Percentiles rank a stretch among this genome's conserved stretches.
Conservation (phyloP, 805 yeast genomes). For the Kluyveromyces starmeri region DNA sequence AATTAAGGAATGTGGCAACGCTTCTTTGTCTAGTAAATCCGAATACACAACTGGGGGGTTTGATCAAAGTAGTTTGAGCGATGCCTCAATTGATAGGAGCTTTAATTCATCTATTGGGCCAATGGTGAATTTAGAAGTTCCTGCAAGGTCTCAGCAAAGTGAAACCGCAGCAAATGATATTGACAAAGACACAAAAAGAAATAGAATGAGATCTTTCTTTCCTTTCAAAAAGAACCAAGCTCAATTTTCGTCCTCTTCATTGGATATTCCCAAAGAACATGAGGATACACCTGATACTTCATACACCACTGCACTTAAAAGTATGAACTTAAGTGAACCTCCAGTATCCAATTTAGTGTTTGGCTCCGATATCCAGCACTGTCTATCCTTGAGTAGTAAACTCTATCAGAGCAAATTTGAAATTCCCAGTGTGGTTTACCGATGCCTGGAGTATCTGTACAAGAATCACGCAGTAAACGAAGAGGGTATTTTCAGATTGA, state of each 20-base stretch:
- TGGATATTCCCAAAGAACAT: slow-evolving; percentile 24
- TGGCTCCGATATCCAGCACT: slow-evolving; percentile 52
- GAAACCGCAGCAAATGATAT: slow-evolving; percentile 13
- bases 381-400: slow-evolving; percentile 43
- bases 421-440: slow-evolving; percentile 63
- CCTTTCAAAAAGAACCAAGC: slow-evolving; percentile 38
- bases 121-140: slow-evolving; percentile 8
- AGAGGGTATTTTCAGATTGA: slow-evolving; percentile 85
- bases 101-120: slow-evolving; percentile 8
- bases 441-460: slow-evolving; percentile 64
- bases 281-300: slow-evolving; percentile 16
- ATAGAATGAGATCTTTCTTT: slow-evolving; percentile 50
- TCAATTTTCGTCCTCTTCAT: slow-evolving; percentile 1
- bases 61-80: slow-evolving; percentile 7
- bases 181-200: slow-evolving; percentile 35
- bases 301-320: slow-evolving; percentile 25
- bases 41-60: slow-evolving; percentile 1
- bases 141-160: slow-evolving; percentile 9
- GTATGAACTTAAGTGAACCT: slow-evolving; percentile 20
- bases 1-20: slow-evolving; percentile 7
- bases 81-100: slow-evolving; percentile 3
- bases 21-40: slow-evolving; percentile 4
- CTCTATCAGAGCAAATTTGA: slow-evolving; percentile 28
- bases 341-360: slow-evolving; percentile 38
- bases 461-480: slow-evolving; percentile 66